Conservation (phyloP, 805 yeast species). For the Wickerhamomyces subpelliculosus region DNA sequence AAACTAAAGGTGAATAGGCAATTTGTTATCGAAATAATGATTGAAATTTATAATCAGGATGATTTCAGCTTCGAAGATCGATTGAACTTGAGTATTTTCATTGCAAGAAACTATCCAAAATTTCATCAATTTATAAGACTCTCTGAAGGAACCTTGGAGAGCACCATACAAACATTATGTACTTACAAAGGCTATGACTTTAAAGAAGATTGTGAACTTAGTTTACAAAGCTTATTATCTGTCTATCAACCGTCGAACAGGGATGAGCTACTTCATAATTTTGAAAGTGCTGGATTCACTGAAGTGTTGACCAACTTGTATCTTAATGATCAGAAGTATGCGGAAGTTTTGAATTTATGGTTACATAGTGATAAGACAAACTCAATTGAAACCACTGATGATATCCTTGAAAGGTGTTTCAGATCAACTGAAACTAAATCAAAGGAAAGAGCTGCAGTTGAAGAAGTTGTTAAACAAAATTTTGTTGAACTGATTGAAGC, state of each 20-base stretch:
- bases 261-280: constrained; percentile 38
- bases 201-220: constrained; percentile 63
- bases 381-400: constrained; percentile 19
- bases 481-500: constrained; percentile 20
- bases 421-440: constrained; percentile 13
- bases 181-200: constrained; percentile 20
- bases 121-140: constrained; percentile 76
- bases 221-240: constrained; percentile 66
- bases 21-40: constrained; percentile 63
- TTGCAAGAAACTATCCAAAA: constrained; percentile 78
- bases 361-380: constrained; percentile 24
- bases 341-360: constrained; percentile 53
- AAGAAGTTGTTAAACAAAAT: constrained; percentile 10
- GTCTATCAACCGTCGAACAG: constrained; percentile 54
- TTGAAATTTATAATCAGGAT: constrained; percentile 45
- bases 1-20: constrained; percentile 53
- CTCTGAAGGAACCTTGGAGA: constrained; percentile 49
- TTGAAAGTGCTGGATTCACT: constrained; percentile 49
- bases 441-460: constrained; percentile 14
- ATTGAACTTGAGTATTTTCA: constrained; percentile 51
- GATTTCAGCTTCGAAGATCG: constrained; percentile 23
- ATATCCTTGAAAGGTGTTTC: constrained; percentile 21
- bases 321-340: constrained; percentile 41
- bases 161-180: constrained; percentile 45
- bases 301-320: constrained; percentile 55